These are phyloP conservation scores for Trypanosomatidae sp. DNA, from an alignment of 208 protist species.

Conservation along the genomic window DNA sequence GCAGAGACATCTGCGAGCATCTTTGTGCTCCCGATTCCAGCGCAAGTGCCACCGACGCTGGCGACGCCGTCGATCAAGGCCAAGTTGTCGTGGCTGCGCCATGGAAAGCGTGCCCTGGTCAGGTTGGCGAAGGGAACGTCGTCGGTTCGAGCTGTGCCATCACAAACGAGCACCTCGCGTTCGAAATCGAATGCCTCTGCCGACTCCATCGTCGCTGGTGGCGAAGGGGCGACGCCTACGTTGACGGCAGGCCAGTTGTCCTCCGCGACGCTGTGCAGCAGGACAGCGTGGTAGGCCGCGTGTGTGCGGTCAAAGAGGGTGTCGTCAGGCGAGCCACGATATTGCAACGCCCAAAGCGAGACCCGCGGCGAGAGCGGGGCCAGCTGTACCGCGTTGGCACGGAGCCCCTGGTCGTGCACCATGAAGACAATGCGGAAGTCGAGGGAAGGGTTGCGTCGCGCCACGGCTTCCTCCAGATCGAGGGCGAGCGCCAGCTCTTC, in stretches of 20 bases:
- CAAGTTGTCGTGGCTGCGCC: conserved; percentile 62
- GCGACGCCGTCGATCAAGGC: conserved; percentile 80
- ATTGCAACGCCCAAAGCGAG: conserved; percentile 56
- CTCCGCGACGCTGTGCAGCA: conserved; percentile 45
- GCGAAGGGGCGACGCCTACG: not conserved
- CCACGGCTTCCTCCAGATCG: conserved; percentile 35
- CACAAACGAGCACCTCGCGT: conserved; percentile 20
- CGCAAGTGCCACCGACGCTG: conserved; percentile 70
- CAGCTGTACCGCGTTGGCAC: conserved; percentile 41
- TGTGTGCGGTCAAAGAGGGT: conserved; percentile 62
- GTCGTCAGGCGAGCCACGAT: conserved; percentile 29
- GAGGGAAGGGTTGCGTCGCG: conserved; percentile 39
- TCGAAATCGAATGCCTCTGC: conserved; percentile 25
- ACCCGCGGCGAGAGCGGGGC: conserved; percentile 44
- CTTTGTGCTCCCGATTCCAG: conserved; percentile 58
- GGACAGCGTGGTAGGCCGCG: conserved; percentile 42
- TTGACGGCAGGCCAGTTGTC: conserved; percentile 38
- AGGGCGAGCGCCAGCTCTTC: conserved; percentile 53
- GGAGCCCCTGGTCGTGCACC: conserved; percentile 65
- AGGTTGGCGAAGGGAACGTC: conserved; percentile 36
- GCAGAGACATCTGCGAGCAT: conserved; percentile 12
- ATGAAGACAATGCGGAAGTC: conserved; percentile 68
- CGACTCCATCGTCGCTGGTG: conserved; percentile 4
- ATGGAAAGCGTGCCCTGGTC: conserved; percentile 50
- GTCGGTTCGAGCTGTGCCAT: not conserved